Percentiles rank a stretch among this genome's conserved stretches.
Conservation (phyloP, 371 early-diverging fungal species). For the Apophysomyces trapeziformis region DNA sequence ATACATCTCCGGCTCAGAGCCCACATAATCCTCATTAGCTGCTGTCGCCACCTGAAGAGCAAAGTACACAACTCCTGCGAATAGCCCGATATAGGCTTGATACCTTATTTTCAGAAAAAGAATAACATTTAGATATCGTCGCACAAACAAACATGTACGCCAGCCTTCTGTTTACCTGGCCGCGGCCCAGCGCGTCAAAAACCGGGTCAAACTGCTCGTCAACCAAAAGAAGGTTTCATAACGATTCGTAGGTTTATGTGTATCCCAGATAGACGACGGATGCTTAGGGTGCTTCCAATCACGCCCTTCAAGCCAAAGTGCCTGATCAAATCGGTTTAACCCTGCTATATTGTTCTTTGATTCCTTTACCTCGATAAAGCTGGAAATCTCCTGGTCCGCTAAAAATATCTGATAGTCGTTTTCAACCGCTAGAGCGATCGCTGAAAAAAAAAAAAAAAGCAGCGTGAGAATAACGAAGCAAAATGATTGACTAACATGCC, state of each 20-base stretch:
- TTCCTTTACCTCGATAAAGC: conserved; percentile 36
- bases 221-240: background rate
- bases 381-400: conserved; percentile 33
- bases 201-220: conserved; percentile 15
- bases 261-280: conserved; percentile 13
- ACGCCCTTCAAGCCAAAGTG: conserved; percentile 10
- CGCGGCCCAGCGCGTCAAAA: conserved; percentile 41
- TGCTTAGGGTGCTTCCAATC: conserved; percentile 10
- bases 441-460: conserved; percentile 18
- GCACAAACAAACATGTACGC: background rate
- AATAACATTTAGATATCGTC: background rate
- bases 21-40: conserved; percentile 37
- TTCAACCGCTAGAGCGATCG: conserved; percentile 44
- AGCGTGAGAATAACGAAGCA: background rate
- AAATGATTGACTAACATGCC: background rate
- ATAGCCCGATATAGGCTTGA: conserved; percentile 31
- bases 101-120: conserved; percentile 22
- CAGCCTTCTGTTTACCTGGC: conserved; percentile 18
- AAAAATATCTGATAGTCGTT: conserved; percentile 44
- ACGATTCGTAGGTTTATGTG: background rate
- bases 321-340: background rate
- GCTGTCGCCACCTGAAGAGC: conserved; percentile 38
- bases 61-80: conserved; percentile 34
- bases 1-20: conserved; percentile 22
- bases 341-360: background rate